Evolutionary conservation across 2,329 filamentous ascomycete species (phyloP).

Genomic region (Sporothrix dimorphospora): DNA sequence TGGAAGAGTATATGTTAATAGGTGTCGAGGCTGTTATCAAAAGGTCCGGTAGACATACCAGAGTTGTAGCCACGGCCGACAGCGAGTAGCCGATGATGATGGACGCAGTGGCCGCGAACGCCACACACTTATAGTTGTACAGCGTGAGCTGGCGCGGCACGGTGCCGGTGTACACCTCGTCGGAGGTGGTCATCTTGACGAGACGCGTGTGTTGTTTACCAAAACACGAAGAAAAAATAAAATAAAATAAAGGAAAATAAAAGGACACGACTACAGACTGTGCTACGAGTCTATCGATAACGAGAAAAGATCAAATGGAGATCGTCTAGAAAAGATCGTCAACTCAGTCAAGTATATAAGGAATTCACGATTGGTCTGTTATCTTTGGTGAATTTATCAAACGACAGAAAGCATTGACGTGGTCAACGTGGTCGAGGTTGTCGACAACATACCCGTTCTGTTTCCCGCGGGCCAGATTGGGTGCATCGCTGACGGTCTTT

Average conservation of each 20-base stretch:
- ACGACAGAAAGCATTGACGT: not conserved
- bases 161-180: not conserved
- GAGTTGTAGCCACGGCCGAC: conserved; percentile 20
- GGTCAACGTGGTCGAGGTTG: not conserved
- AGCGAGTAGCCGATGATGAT: conserved; percentile 24
- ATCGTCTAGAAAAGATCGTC: not conserved
- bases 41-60: no score
- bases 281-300: not conserved
- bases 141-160: conserved; percentile 15
- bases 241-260: not conserved
- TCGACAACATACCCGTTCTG: not conserved
- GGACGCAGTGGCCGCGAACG: conserved; percentile 18
- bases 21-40: no score
- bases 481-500: no score
- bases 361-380: not conserved
- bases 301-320: not conserved
- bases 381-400: not conserved
- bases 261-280: not conserved
- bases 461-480: conserved; percentile 1
- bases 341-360: not conserved
- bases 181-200: not conserved
- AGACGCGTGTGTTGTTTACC: not conserved
- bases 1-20: no score
- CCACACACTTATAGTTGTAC: conserved; percentile 23
- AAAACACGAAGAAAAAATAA: no score